Evolutionary conservation across 495 filamentous ascomycete species (phyloP), one percentile per base, ranked within the genome.

Genomic region (Cladorrhinum samala): DNA sequence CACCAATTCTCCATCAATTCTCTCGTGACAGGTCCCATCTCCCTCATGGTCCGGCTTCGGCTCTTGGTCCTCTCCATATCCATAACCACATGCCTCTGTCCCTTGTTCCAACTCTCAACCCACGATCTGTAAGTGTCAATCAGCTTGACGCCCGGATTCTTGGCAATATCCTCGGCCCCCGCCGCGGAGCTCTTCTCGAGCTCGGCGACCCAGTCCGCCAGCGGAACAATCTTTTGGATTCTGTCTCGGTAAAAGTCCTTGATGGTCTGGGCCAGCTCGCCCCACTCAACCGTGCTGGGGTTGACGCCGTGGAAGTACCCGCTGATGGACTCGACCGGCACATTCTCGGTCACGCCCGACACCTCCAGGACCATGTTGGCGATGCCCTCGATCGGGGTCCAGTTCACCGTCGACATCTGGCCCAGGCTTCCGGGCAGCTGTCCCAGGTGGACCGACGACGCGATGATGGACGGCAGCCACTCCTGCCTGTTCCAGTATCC

Each of bases 401-500:
- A 85, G 56, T 84, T 77, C 3, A 83, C 58, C 0, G 54, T 59
- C 5, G 68, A 65, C 57, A 73, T 63, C 11, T 50, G 18, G 0
- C 72, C 75, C 0, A 81, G 59, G 0, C 66, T 61, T 9, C 58
- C 46, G 0, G 76, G 77, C 1, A 80, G 54, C 2, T 67, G 41
- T 0, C 71, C 68, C 0, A 80, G 54, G 38, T 74, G 66, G 9
- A 70, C 60, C 19, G 68, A 74, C 25, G 67, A 73, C 0, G 68
- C 72, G 49, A 80, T 51, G 44, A 79, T 60, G 23, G 66, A 70
- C 0, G 82, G 83, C 3, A 86, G 66, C 79, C 80, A 84, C 49
- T 85, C 83, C 18, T 75, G 63, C 33, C 55, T 60, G 54, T 79
- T 82, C 82, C 82, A 86, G 13, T 63, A 54, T 1, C 77, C 74